These are phyloP conservation scores for Hemerocallis citrina DNA, from an alignment of 106 monocot species.

Conservation along the genomic window DNA sequence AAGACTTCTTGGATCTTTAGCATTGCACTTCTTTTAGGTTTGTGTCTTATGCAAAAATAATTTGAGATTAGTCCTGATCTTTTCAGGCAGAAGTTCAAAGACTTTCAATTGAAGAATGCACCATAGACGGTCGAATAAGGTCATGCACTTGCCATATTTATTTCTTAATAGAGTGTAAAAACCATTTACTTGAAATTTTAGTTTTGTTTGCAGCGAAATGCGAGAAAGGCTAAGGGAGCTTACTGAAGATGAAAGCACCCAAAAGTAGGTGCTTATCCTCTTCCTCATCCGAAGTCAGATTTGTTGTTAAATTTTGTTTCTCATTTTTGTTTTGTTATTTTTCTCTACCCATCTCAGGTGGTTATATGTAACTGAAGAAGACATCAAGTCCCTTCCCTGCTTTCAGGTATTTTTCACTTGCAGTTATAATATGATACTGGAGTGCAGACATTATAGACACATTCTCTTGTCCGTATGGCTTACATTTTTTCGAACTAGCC, in stretches of 20 bases:
- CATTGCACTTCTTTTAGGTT: no score
- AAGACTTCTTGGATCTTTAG: background rate
- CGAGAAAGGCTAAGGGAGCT: slow-evolving; percentile 26
- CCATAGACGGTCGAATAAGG: slow-evolving; percentile 30
- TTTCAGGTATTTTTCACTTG: slow-evolving; percentile 16
- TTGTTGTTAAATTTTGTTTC: background rate
- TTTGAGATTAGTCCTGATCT: no score
- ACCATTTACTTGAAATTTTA: slow-evolving; percentile 1
- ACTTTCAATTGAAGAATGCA: slow-evolving; percentile 13
- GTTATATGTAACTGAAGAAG: slow-evolving; percentile 34
- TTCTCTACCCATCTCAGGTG: slow-evolving; percentile 8
- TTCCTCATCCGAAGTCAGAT: background rate
- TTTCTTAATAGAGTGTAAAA: background rate
- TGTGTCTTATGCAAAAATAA: no score
- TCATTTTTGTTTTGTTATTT: slow-evolving; percentile 1
- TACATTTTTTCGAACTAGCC: no score
- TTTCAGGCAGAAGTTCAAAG: slow-evolving; percentile 21
- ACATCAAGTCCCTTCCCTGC: slow-evolving; percentile 27
- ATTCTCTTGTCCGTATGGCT: no score
- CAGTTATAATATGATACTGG: no score
- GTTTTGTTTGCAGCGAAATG: slow-evolving; percentile 20
- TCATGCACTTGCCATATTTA: slow-evolving; percentile 1
- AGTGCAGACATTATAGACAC: no score
- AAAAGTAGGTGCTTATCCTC: slow-evolving; percentile 24
- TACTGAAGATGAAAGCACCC: slow-evolving; percentile 27